Conservation (phyloP, 768 basidiomycete genomes). For the Tephrocybe rancida region DNA sequence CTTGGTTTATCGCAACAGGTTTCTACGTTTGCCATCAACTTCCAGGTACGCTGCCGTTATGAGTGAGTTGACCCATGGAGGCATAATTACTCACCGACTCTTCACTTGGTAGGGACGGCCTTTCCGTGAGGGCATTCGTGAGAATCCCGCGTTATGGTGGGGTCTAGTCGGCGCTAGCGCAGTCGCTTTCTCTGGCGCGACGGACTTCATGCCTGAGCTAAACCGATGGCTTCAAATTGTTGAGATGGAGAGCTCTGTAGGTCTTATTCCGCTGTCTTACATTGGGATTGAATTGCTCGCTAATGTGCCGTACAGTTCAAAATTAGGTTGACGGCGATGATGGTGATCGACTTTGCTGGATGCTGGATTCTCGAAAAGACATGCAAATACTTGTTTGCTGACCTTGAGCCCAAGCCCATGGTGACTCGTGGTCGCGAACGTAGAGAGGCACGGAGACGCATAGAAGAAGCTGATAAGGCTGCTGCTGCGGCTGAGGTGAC, state of each 20-base stretch:
- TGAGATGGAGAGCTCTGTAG: slow-evolving; percentile 76
- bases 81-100: not conserved
- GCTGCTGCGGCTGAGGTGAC: slow-evolving; percentile 10
- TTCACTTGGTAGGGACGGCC: slow-evolving; percentile 72
- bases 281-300: not conserved
- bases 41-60: slow-evolving; percentile 59
- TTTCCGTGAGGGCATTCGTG: slow-evolving; percentile 96
- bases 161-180: slow-evolving; percentile 87
- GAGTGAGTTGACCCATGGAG: not conserved
- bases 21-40: slow-evolving; percentile 98
- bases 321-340: slow-evolving; percentile 70
- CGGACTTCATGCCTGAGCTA: slow-evolving; percentile 93
- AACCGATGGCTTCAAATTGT: slow-evolving; percentile 98
- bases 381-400: slow-evolving; percentile 88
- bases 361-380: slow-evolving; percentile 83
- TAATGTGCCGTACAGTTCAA: slow-evolving; percentile 66
- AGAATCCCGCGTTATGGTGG: slow-evolving; percentile 92
- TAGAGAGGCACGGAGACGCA: slow-evolving; percentile 59
- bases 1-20: slow-evolving; percentile 96
- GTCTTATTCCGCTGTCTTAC: slow-evolving; percentile 30
- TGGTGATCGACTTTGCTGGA: slow-evolving; percentile 87
- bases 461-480: slow-evolving; percentile 30
- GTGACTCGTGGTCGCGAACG: slow-evolving; percentile 84
- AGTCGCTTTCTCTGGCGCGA: slow-evolving; percentile 93
- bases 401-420: slow-evolving; percentile 83